Base-by-base conservation (phyloP, 1,284 basidiomycete genomes). In the Microbotryomycetes sp. region DNA sequence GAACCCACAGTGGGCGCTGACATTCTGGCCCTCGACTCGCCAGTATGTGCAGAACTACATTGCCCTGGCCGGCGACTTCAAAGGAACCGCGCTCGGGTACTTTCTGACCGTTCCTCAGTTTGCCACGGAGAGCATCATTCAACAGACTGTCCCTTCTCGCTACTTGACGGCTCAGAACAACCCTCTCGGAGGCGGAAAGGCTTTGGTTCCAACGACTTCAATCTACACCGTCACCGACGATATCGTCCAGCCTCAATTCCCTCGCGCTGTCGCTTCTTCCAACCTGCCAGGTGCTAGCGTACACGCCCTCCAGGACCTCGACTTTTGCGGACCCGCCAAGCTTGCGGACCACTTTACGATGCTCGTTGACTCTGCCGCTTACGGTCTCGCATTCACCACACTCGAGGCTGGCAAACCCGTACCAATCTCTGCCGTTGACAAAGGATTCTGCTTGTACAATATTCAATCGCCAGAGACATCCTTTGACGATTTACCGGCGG, bases 1-100 rank as follows among this genome's bases (percentile, higher is more conserved):
- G 56, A 73, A 71, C 60, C 60, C 71, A 30, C 67, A 72, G 56
- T 74, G 69, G 70, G 71, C 73, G 9, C 54, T 73, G n/a, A 59
- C 65, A n/a, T 72, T 67, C 62, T 72, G 65, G 68, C 70, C 70
- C 7, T 70, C 66, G 18, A 60, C 64, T 24, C 46, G 67, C 45
- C 55, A n/a, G 55, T 47, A 70, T 26, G 68, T 73, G 2, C 58
- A 61, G 15, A 66, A 67, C 4, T 76, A 72, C 62, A 67, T 73
- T 9, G 61, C 69, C 3, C 54, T 76, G 3, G 68, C 74, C 0
- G 67, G 67, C 23, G 70, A 73, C 57, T 76, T 75, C 58, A 57
- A 72, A n/a, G 75, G 74, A 1, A 63, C 64, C 1, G 46, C 27
- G 60, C 0, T 35, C 30, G 21, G 45, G 46, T 55, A 45, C 24